A percentile compares a stretch with the other conserved stretches of the same genome.
Conservation (phyloP, 352 stramenopile species). For the Thalassiosira ordinaria region DNA sequence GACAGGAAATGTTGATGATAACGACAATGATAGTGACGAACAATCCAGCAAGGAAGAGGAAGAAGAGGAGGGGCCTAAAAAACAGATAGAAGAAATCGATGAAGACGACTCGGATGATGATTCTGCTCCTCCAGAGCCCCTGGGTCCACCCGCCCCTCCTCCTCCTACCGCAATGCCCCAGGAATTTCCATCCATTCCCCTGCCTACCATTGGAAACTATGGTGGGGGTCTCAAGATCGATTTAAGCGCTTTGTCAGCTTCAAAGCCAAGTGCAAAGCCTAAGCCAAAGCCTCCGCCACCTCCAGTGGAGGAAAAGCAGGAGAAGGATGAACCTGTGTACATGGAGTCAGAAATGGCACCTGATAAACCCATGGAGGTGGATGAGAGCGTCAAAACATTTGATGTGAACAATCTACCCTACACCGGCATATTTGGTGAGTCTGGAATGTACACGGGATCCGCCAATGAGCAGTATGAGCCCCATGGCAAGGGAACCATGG, state of each 20-base stretch:
- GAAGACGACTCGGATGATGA: too few species aligned
- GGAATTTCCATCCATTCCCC: background rate
- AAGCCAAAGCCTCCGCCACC: background rate
- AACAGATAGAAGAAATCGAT: background rate
- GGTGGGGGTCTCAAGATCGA: slow-evolving; percentile 10
- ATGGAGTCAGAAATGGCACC: too few species aligned
- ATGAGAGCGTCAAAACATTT: slow-evolving; percentile 47
- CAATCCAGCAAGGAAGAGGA: slow-evolving; percentile 2
- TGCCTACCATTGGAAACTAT: slow-evolving; percentile 6
- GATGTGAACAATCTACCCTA: slow-evolving; percentile 47
- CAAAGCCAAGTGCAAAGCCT: slow-evolving; percentile 12
- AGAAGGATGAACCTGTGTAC: background rate
- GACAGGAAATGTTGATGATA: too few species aligned
- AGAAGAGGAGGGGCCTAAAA: background rate
- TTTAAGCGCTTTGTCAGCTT: slow-evolving; percentile 2
- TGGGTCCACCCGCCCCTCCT: too few species aligned
- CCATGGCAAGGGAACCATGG: slow-evolving; percentile 52
- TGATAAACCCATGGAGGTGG: slow-evolving; percentile 7
- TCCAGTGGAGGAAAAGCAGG: background rate
- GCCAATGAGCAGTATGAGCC: slow-evolving; percentile 56
- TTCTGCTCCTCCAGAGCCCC: too few species aligned
- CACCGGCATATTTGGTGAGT: slow-evolving; percentile 48
- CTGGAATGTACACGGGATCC: slow-evolving; percentile 51
- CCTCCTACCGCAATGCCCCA: background rate
- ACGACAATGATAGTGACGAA: slow-evolving; percentile 7